Percentiles rank a stretch among this genome's conserved stretches.
Conservation (phyloP, 1,284 basidiomycete species). For the Leccinum subatratum region DNA sequence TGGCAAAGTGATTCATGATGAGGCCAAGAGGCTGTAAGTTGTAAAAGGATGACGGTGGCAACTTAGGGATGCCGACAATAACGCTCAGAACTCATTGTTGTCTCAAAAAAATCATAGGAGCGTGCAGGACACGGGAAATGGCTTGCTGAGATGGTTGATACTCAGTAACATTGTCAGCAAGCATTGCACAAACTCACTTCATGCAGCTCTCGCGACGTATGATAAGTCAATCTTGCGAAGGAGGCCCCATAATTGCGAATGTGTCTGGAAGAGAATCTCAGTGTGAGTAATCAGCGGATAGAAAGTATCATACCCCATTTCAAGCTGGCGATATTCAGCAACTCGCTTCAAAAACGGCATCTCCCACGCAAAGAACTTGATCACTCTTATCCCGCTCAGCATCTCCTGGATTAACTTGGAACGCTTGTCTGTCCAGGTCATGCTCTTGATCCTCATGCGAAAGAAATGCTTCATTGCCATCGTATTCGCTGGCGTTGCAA, state of each 20-base stretch:
- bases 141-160: background rate
- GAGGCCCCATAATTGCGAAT: constrained; percentile 60
- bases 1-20: no score
- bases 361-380: constrained; percentile 88
- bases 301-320: constrained; percentile 52
- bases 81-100: constrained; percentile 40
- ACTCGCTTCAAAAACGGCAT: constrained; percentile 70
- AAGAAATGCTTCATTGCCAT: constrained; percentile 75
- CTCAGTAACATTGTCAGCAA: background rate
- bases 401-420: constrained; percentile 81
- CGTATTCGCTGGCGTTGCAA: constrained; percentile 60
- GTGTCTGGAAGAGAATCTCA: constrained; percentile 39
- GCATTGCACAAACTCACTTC: background rate
- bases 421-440: constrained; percentile 89
- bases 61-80: no score
- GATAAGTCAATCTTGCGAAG: constrained; percentile 52
- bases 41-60: no score
- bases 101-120: constrained; percentile 67
- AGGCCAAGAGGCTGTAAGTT: no score
- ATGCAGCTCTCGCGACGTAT: background rate
- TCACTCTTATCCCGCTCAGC: constrained; percentile 80
- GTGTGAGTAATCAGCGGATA: constrained; percentile 28
- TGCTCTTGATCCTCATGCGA: constrained; percentile 65
- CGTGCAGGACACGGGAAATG: background rate
- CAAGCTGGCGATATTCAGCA: constrained; percentile 64